These are phyloP conservation scores for Filobasidium floriforme DNA, from an alignment of 768 basidiomycete genomes.

Conservation along the genomic window DNA sequence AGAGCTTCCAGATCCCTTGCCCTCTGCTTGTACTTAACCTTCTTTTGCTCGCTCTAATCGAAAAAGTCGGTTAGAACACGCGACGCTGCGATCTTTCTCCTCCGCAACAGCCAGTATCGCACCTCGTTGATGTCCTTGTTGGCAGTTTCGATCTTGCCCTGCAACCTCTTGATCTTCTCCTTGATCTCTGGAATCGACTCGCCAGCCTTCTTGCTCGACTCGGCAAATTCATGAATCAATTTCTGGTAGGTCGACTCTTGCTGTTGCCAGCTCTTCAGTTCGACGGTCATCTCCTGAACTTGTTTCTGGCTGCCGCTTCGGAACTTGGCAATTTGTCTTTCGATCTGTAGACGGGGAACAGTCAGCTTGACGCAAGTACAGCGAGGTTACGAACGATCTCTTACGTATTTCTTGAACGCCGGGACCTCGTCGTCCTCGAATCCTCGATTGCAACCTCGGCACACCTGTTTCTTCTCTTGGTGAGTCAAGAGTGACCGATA, in stretches of 20 bases:
- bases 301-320: not conserved
- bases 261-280: slow-evolving; percentile 57
- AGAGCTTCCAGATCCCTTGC: slow-evolving; percentile 51
- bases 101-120: not conserved
- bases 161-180: not conserved
- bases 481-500: slow-evolving; percentile 52
- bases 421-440: slow-evolving; percentile 54
- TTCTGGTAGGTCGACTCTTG: slow-evolving; percentile 56
- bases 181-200: slow-evolving; percentile 5
- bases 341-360: not conserved
- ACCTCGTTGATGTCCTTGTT: not conserved
- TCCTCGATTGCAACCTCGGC: slow-evolving; percentile 67
- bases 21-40: slow-evolving; percentile 55
- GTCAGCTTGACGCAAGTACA: not conserved
- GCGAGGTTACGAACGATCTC: slow-evolving; percentile 31
- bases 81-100: not conserved
- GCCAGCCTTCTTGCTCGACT: slow-evolving; percentile 1
- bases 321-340: not conserved
- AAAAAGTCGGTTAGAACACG: not conserved
- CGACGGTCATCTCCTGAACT: slow-evolving; percentile 47
- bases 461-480: slow-evolving; percentile 61
- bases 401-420: slow-evolving; percentile 65
- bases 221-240: slow-evolving; percentile 10
- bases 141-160: slow-evolving; percentile 9
- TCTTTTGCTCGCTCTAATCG: slow-evolving; percentile 50